Conservation (phyloP, 257 asterid genomes). For the Lithospermum erythrorhizon region DNA sequence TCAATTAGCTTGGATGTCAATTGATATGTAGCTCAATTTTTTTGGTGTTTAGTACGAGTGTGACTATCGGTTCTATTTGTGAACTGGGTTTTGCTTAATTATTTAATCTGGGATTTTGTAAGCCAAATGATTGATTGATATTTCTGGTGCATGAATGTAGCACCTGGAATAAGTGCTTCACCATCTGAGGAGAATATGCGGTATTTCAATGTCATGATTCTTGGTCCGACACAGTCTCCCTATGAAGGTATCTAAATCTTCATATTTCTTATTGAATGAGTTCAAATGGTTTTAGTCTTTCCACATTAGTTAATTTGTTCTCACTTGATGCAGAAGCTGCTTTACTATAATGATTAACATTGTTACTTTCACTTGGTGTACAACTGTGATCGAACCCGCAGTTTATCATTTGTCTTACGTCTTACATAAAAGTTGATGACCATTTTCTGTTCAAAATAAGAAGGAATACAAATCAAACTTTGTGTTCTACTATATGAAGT, state of each 20-base stretch:
- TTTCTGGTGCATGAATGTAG: slow-evolving; percentile 28
- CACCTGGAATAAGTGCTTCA: slow-evolving; percentile 96
- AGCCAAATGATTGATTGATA: background rate
- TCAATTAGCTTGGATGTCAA: no score
- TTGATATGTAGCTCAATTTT: no score
- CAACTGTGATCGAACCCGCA: no score
- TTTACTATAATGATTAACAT: background rate
- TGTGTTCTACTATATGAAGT: background rate
- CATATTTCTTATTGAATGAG: background rate
- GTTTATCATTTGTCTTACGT: background rate
- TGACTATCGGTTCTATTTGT: no score
- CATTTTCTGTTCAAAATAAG: background rate
- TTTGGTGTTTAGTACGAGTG: no score
- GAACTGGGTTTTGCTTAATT: no score
- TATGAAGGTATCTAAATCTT: slow-evolving; percentile 53
- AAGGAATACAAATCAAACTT: no score
- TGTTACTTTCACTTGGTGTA: background rate
- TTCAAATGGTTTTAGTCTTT: background rate
- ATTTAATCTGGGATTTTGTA: no score
- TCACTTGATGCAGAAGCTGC: background rate
- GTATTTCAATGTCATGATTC: slow-evolving; percentile 90
- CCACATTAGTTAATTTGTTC: background rate
- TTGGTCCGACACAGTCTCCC: slow-evolving; percentile 94
- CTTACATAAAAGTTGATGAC: background rate
- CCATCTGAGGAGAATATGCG: slow-evolving; percentile 95